Evolutionary conservation across 2,329 filamentous ascomycete species (phyloP), one percentile per base, ranked within the genome.

Genomic region (Fusarium sp.): DNA sequence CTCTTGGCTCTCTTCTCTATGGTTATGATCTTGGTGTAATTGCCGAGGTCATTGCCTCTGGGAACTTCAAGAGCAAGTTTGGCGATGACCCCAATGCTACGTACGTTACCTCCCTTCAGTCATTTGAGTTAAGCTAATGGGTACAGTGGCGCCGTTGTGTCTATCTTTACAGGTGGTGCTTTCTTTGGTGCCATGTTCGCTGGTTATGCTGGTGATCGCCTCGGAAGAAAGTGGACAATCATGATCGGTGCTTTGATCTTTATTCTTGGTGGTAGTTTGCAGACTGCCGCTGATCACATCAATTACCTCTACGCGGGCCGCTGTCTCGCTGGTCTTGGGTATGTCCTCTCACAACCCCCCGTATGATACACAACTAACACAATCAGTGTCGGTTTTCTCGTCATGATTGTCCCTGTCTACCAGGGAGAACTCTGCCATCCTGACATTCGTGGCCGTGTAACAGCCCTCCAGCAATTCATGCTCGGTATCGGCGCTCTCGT

Each of bases 391-490:
- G 72, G 70, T 2, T 67, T 70, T 18, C 47, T 75, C 22, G 69
- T 70, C 54, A 75, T 75, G 73, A 75, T 75, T 4, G 78, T 82
- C 61, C 80, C 92, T 5, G 81, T 94, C 0, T 94, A 94, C 77
- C 92, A 94, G 79, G 92, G 91, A 29, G 93, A 95, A 76, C 86
- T 95, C 42, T 89, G 91, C 6, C 93, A 95, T 79, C 93, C 93
- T 7, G 87, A 86, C 61, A 94, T 95, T 75, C 89, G 93, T 79
- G 93, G 92, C 27, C 85, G 89, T 65, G 87, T 95, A 31, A 94
- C 92, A 4, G 88, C 89, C 29, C 83, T 95, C 12, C 92, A 94
- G 79, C 92, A 94, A 76, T 94, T 94, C 78, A 94, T 94, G 92
- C 80, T 94, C 52, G 92, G 92, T 4, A 87, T 95, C 39, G 93